Conservation (phyloP, 768 basidiomycete species). For the Heimioporus sp. region DNA sequence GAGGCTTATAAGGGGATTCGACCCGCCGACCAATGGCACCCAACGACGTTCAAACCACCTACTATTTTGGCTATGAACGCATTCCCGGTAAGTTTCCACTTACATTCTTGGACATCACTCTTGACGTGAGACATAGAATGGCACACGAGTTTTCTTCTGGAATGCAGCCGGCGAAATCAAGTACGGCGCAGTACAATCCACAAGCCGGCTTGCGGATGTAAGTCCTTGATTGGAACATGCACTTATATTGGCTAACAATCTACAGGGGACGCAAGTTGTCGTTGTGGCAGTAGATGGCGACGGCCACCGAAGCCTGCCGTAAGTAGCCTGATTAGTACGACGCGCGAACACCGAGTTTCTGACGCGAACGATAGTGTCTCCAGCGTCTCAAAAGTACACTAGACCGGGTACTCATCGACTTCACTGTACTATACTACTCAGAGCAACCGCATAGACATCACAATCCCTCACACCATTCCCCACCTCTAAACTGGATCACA, state of each 20-base stretch:
- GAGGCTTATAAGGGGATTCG: conserved; percentile 23
- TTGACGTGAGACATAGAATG: conserved; percentile 43
- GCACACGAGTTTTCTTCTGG: conserved; percentile 72
- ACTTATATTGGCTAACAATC: conserved; percentile 7
- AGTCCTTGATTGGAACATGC: conserved; percentile 17
- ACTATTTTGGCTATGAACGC: conserved; percentile 77
- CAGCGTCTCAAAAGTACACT: conserved; percentile 46
- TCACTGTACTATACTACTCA: conserved; percentile 29
- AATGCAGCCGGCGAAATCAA: conserved; percentile 49
- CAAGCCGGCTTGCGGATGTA: conserved; percentile 57
- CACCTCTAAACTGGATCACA: conserved; percentile 8
- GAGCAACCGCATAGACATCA: conserved; percentile 30
- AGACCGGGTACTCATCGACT: conserved; percentile 16
- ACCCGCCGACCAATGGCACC: conserved; percentile 15
- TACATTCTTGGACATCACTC: background rate
- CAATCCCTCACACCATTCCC: conserved; percentile 31
- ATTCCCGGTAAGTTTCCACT: conserved; percentile 48
- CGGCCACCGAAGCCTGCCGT: conserved; percentile 55
- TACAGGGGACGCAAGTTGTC: conserved; percentile 62
- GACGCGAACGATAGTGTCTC: conserved; percentile 36
- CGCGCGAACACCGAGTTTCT: background rate
- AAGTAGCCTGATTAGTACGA: conserved; percentile 26
- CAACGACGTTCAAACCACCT: conserved; percentile 24
- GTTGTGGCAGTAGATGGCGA: conserved; percentile 47
- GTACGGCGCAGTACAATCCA: conserved; percentile 57